These are phyloP conservation scores for Gossypium australe DNA, from an alignment of 345 rosid genomes.

Conservation along the genomic window DNA sequence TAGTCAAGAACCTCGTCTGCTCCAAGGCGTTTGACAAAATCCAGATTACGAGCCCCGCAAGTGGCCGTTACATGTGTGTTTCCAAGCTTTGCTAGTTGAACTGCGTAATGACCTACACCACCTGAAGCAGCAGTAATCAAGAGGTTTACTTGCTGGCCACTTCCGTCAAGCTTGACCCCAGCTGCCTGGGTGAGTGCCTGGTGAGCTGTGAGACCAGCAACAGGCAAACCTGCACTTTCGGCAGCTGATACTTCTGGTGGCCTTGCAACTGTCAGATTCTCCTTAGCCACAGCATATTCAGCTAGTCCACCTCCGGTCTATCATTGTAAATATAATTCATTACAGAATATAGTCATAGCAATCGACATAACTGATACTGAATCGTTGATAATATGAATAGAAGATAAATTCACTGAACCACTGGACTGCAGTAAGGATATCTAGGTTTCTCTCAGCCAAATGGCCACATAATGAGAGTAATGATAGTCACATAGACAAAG, in stretches of 20 bases:
- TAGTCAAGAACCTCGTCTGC: slow-evolving; percentile 6
- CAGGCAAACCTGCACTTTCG: slow-evolving; percentile 53
- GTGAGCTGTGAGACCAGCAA: slow-evolving; percentile 65
- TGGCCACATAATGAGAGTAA: background rate
- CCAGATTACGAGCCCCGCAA: background rate
- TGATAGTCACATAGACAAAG: background rate
- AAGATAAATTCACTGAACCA: background rate
- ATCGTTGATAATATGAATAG: background rate
- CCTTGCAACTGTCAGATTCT: slow-evolving; percentile 46
- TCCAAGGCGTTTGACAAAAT: background rate
- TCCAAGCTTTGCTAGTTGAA: slow-evolving; percentile 7
- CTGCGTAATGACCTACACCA: slow-evolving; percentile 8
- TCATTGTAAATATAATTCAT: slow-evolving; percentile 11
- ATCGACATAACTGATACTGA: background rate
- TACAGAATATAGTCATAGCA: background rate
- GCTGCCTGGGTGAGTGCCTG: slow-evolving; percentile 50
- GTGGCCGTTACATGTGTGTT: slow-evolving; percentile 9
- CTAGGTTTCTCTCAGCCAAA: background rate
- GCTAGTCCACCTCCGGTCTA: slow-evolving; percentile 61
- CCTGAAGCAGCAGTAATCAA: slow-evolving; percentile 1
- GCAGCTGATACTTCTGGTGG: slow-evolving; percentile 62
- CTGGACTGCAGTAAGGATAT: background rate
- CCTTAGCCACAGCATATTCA: slow-evolving; percentile 57
- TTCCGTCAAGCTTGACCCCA: slow-evolving; percentile 64
- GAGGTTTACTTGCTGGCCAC: slow-evolving; percentile 40